Base-by-base conservation (phyloP, 805 yeast species). In the Saccharomycodes ludwigii region DNA sequence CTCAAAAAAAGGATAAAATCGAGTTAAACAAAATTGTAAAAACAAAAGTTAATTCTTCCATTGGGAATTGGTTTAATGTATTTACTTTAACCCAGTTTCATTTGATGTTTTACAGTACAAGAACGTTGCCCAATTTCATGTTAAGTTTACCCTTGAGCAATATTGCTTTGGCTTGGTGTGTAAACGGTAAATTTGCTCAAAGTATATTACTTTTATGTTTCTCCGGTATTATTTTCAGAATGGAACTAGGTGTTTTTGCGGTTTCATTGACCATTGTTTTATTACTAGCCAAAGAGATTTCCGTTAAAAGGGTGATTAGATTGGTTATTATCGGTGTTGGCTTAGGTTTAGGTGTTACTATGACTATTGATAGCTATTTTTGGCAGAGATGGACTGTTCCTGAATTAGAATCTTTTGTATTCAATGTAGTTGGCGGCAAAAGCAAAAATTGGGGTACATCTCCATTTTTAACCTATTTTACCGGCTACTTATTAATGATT, bases 41-140 rank as follows among this genome's bases (percentile, higher is more conserved):
- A 21, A 31, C 16, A 5, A 40, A 23, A 31, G 36, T n/a, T 43
- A 35, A 33, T 40, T 34, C 49, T 21, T 47, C 54, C 1, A 52
- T 65, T 8, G 71, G 73, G 1, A 38, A 63, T 11, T 79, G 82
- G 78, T 83, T 66, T 47, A 58, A 68, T 15, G 35, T 78, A 3
- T 63, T 85, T 35, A 61, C 65, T 24, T 54, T 69, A 34, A 52
- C 79, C 6, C 91, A 85, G 50, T 88, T 86, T 58, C 96, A 88
- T 50, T 39, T 83, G 13, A 56, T 77, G 37, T 88, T 63, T 58
- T 88, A 88, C 50, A 63, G 81, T n/a, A 66, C 94, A 3, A 65
- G 96, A 42, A 73, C 94, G 0, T 61, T 88, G 36, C 95, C 96
- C n/a, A 88, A 88, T 54, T 79, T 78, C 43, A 58, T 86, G 35